Percentiles rank a stretch among this genome's conserved stretches.
Conservation (phyloP, 2,329 filamentous ascomycete genomes). For the Aspergillus sclerotialis region DNA sequence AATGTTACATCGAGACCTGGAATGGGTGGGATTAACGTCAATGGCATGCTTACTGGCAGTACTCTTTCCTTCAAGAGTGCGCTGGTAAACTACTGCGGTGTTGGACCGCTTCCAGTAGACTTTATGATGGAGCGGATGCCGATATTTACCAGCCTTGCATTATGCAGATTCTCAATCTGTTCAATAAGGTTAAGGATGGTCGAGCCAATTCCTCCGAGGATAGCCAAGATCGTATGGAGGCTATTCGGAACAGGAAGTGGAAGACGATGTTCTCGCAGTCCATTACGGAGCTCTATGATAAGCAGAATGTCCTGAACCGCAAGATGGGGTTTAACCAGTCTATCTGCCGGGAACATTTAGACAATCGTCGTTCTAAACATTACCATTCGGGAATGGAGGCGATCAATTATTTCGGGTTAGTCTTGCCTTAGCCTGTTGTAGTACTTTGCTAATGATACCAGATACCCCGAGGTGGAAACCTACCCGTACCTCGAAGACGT, state of each 20-base stretch:
- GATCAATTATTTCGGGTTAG: constrained; percentile 40
- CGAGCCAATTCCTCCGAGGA: too few relatives aligned
- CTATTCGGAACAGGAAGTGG: constrained; percentile 20
- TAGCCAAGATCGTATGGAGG: not conserved
- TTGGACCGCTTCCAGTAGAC: constrained; percentile 21
- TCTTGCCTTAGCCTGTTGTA: not conserved
- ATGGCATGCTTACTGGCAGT: constrained; percentile 23
- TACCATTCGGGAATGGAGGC: constrained; percentile 23
- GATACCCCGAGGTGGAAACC: constrained; percentile 31
- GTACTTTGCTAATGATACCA: constrained; percentile 6
- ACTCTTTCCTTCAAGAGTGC: constrained; percentile 27
- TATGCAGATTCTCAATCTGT: constrained; percentile 24
- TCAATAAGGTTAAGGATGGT: constrained; percentile 19
- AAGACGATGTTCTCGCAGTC: constrained; percentile 24
- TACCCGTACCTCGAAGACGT: constrained; percentile 32
- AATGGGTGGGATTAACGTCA: constrained; percentile 24
- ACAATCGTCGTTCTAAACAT: constrained; percentile 20
- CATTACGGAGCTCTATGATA: constrained; percentile 23
- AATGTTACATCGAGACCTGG: constrained; percentile 13
- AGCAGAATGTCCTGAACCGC: constrained; percentile 19
- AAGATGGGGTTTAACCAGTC: constrained; percentile 31
- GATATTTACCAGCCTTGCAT: constrained; percentile 27
- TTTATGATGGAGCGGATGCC: constrained; percentile 21
- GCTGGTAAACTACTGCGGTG: constrained; percentile 24
- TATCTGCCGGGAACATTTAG: constrained; percentile 23